Evolutionary conservation across 352 stramenopile genomes (phyloP).

Genomic region (Phytopythium chamaehyphon): DNA sequence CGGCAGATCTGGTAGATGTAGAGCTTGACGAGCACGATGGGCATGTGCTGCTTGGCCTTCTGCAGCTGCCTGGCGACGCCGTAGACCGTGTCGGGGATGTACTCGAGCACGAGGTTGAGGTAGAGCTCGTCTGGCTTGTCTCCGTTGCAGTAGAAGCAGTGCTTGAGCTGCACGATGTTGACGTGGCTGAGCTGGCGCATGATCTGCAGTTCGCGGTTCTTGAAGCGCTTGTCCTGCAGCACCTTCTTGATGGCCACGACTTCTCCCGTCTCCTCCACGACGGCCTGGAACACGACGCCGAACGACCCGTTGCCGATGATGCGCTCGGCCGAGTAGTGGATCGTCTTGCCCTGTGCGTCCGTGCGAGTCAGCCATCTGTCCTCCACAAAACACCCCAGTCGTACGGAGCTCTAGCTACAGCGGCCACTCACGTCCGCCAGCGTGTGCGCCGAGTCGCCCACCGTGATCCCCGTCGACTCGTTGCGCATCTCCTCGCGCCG

Average conservation of each 20-base stretch:
- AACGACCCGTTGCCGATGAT: conserved; percentile 99
- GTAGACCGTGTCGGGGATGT: conserved; percentile 99
- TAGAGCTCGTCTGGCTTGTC: conserved; percentile 96
- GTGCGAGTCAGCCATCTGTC: background rate
- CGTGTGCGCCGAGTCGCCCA: conserved; percentile 78
- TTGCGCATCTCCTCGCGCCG: conserved; percentile 83
- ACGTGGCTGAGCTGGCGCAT: conserved; percentile 98
- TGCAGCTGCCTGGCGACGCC: conserved; percentile 94
- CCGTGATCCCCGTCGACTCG: conserved; percentile 77
- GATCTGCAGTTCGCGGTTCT: conserved; percentile 99
- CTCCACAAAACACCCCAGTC: background rate
- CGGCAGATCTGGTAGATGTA: conserved; percentile 99
- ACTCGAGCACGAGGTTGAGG: conserved; percentile 99
- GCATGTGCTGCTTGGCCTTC: conserved; percentile 96
- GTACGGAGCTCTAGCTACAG: background rate
- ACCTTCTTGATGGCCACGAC: conserved; percentile 99
- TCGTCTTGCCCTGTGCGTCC: conserved; percentile 68
- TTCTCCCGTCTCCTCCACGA: conserved; percentile 95
- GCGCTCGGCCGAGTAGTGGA: conserved; percentile 95
- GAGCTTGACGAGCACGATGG: conserved; percentile 97
- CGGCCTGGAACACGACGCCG: conserved; percentile 98
- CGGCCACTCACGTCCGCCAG: conserved; percentile 61
- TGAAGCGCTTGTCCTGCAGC: conserved; percentile 99
- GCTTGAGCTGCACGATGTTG: conserved; percentile 99
- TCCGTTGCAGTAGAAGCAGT: conserved; percentile 99